Evolutionary conservation across 2,329 filamentous ascomycete species (phyloP).

Genomic region (Penicillium griseofulvum): DNA sequence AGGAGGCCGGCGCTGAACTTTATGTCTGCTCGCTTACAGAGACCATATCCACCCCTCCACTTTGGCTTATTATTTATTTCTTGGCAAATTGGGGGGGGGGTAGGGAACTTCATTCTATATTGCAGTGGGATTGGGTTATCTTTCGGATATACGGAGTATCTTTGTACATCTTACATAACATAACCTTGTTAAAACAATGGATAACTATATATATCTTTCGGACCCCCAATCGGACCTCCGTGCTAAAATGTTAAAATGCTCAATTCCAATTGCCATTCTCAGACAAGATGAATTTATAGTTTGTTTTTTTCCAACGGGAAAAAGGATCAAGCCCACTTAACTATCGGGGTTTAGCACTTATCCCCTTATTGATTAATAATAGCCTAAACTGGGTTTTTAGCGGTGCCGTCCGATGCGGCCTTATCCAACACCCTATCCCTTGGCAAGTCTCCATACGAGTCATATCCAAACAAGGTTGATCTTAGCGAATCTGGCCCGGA

Average conservation of each 20-base stretch:
- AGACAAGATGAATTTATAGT: not conserved
- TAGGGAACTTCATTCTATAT: conserved; percentile 8
- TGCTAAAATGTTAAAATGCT: not conserved
- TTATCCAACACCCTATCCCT: conserved; percentile 7
- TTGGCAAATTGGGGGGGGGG: conserved; percentile 11
- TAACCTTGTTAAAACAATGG: not conserved
- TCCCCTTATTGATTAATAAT: conserved; percentile 8
- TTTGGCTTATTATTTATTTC: conserved; percentile 13
- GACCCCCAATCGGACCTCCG: not conserved
- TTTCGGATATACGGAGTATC: not conserved
- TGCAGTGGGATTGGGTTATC: not conserved
- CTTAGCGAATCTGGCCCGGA: conserved; percentile 6
- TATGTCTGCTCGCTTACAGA: conserved; percentile 40
- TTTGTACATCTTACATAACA: not conserved
- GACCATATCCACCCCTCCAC: conserved; percentile 14
- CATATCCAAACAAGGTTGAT: conserved; percentile 10
- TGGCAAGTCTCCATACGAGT: conserved; percentile 4
- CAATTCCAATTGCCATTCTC: not conserved
- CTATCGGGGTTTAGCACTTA: conserved; percentile 15
- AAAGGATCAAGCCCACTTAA: conserved; percentile 7
- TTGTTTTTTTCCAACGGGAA: not conserved
- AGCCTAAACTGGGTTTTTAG: not conserved
- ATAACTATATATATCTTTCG: not conserved
- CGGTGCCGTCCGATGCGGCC: conserved; percentile 14
- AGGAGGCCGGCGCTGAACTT: conserved; percentile 34